Base-by-base conservation (phyloP, 148 eudicot species). In the Vaccinium vitisidaea region DNA sequence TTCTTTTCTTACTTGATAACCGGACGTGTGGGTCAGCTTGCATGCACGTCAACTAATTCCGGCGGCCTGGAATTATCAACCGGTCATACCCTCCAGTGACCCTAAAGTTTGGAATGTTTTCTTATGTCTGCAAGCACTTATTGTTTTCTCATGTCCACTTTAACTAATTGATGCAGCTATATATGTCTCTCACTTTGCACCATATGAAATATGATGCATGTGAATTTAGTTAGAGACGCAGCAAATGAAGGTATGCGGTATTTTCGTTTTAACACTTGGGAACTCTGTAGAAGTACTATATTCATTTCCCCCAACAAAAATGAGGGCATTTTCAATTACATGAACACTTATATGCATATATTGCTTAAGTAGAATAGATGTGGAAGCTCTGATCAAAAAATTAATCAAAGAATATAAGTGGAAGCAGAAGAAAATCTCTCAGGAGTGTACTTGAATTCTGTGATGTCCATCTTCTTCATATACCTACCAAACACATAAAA, bases 391-490 rank as follows among this genome's bases (percentile, higher is more conserved):
- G 71, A n/a, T 23, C 2, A 23, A 23, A 63, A n/a, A 63, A 65
- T 65, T 0, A 69, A 9, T 32, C 55, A 54, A 55, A 73, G 73
- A 85, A 80, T 75, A 75, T 11, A 46, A 75, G 65, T 71, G 48
- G 70, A 65, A 65, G 25, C 49, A n/a, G 15, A 70, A 18, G 71
- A 61, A 53, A 53, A 36, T n/a, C 30, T 36, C 36, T 79, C 50
- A 84, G 43, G 27, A 69, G 55, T 82, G 83, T 77, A 82, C 14
- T 25, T 55, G 63, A 79, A 76, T 75, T 55, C 53, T 77, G 54
- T 84, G 87, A 27, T 81, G 84, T 50, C 78, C 56, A 12, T 81
- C 58, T 70, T 58, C 82, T 77, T 52, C 83, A 10, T 55, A 13
- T 69, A 69, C 74, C 74, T 30, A 69, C 18, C 39, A 69, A 69